Percentiles rank a stretch among this genome's conserved stretches.
Evolutionary conservation across 768 basidiomycete genomes (phyloP).

Genomic region (Coprinopsis sp.): DNA sequence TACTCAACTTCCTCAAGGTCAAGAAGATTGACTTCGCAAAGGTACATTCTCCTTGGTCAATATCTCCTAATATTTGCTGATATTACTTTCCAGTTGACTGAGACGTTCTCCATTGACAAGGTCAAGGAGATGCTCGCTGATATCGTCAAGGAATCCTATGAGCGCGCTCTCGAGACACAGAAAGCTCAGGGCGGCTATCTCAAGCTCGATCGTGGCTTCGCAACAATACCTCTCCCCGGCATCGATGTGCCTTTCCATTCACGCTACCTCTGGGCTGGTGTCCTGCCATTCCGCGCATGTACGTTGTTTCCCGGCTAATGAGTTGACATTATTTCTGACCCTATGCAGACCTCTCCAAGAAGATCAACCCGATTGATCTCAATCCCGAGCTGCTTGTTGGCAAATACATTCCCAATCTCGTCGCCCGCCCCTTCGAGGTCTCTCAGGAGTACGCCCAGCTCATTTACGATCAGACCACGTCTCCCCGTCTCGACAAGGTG

Average conservation of each 20-base stretch:
- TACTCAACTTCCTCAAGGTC: constrained; percentile 92
- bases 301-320: constrained; percentile 30
- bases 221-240: constrained; percentile 91
- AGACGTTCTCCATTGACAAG: constrained; percentile 84
- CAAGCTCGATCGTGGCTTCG: constrained; percentile 94
- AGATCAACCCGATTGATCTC: constrained; percentile 87
- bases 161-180: constrained; percentile 73
- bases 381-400: constrained; percentile 93
- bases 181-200: constrained; percentile 75
- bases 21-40: constrained; percentile 93
- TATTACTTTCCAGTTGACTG: constrained; percentile 59
- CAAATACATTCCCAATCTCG: constrained; percentile 96
- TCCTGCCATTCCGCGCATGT: constrained; percentile 96
- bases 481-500: constrained; percentile 93
- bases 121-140: constrained; percentile 95
- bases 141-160: constrained; percentile 80
- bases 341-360: constrained; percentile 84
- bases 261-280: constrained; percentile 97
- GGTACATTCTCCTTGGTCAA: constrained; percentile 34
- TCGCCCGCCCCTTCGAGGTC: constrained; percentile 83
- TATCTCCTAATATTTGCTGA: constrained; percentile 8
- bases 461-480: constrained; percentile 95
- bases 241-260: constrained; percentile 99
- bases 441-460: constrained; percentile 85
- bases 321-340: constrained; percentile 1